Conservation (phyloP, 805 yeast species). For the Pichia californica region DNA sequence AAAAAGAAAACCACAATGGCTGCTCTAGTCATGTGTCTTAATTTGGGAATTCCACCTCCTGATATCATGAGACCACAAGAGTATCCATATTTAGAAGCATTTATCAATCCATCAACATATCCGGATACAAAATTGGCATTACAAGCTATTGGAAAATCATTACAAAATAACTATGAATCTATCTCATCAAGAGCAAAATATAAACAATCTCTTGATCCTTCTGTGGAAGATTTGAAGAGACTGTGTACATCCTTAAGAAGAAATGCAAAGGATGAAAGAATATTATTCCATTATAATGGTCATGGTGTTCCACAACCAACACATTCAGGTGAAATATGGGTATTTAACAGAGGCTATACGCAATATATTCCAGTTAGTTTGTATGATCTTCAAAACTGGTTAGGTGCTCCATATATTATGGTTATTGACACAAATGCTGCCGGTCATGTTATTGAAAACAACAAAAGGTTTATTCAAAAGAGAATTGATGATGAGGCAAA, state of each 20-base stretch:
- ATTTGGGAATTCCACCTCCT: slow-evolving; percentile 95
- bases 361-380: slow-evolving; percentile 95
- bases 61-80: slow-evolving; percentile 91
- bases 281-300: slow-evolving; percentile 92
- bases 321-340: slow-evolving; percentile 96
- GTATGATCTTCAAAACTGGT: slow-evolving; percentile 94
- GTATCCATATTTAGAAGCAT: slow-evolving; percentile 85
- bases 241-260: slow-evolving; percentile 84
- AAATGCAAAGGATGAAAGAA: slow-evolving; percentile 88
- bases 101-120: slow-evolving; percentile 82
- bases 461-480: slow-evolving; percentile 83
- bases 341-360: slow-evolving; percentile 92
- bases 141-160: slow-evolving; percentile 80
- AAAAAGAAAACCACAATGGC: slow-evolving; percentile 91
- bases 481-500: slow-evolving; percentile 82
- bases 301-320: slow-evolving; percentile 99
- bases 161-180: slow-evolving; percentile 86
- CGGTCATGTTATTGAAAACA: slow-evolving; percentile 85
- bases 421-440: slow-evolving; percentile 94
- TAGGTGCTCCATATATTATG: slow-evolving; percentile 95
- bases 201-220: slow-evolving; percentile 88
- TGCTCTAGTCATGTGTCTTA: slow-evolving; percentile 83
- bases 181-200: slow-evolving; percentile 81
- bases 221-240: slow-evolving; percentile 90
- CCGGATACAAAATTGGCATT: slow-evolving; percentile 86